Evolutionary conservation across 306 rosid genomes (phyloP).

Genomic region (Quercus variabilis): DNA sequence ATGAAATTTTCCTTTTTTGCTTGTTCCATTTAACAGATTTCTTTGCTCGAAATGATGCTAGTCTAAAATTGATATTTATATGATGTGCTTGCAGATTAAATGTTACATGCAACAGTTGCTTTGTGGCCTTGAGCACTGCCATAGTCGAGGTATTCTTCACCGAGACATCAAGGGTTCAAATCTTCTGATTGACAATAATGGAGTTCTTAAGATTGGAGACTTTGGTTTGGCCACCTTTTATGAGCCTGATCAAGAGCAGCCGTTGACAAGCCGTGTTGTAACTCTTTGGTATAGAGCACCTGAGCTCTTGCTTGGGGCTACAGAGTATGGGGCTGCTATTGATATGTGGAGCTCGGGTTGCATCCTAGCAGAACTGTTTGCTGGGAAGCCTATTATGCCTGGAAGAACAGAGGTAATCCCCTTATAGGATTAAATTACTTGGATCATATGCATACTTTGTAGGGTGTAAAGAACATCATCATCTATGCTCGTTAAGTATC

Average conservation of each 20-base stretch:
- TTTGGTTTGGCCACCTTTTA: slow-evolving; percentile 79
- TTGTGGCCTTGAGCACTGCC: slow-evolving; percentile 87
- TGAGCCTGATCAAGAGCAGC: slow-evolving; percentile 58
- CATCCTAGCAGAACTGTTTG: slow-evolving; percentile 75
- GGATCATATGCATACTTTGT: not conserved
- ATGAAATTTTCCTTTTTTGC: not conserved
- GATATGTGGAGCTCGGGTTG: slow-evolving; percentile 95
- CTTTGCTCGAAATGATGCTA: not conserved
- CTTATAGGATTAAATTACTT: not conserved
- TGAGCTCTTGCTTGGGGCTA: slow-evolving; percentile 91
- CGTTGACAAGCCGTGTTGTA: slow-evolving; percentile 88
- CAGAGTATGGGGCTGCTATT: slow-evolving; percentile 67
- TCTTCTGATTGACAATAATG: slow-evolving; percentile 64
- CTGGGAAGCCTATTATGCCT: slow-evolving; percentile 92
- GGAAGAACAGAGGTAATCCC: slow-evolving; percentile 89
- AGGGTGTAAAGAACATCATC: not conserved
- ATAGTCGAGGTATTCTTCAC: slow-evolving; percentile 73
- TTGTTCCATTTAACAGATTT: not conserved
- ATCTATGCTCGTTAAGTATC: not conserved
- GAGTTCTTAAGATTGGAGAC: slow-evolving; percentile 89
- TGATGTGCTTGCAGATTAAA: slow-evolving; percentile 57
- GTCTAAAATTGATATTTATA: slow-evolving; percentile 1
- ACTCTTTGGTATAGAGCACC: slow-evolving; percentile 95
- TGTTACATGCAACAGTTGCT: slow-evolving; percentile 75
- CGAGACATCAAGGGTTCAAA: slow-evolving; percentile 97